A percentile compares a stretch with the other conserved stretches of the same genome.
Conservation (phyloP, 306 rosid species). For the Cucumis melo region DNA sequence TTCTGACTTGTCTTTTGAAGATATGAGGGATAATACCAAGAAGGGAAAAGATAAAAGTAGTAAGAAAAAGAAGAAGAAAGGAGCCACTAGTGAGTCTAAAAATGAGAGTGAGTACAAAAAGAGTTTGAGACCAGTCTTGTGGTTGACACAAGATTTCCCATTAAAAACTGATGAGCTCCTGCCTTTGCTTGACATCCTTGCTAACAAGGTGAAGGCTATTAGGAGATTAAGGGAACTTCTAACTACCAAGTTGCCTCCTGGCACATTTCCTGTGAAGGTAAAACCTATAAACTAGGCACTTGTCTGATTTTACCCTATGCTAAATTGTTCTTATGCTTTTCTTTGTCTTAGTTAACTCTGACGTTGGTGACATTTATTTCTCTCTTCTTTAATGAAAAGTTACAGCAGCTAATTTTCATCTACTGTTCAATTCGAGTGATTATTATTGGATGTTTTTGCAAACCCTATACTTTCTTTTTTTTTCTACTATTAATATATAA, state of each 20-base stretch:
- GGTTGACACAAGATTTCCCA: constrained; percentile 92
- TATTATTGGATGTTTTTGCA: background rate
- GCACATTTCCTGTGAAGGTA: constrained; percentile 96
- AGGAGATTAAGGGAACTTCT: constrained; percentile 91
- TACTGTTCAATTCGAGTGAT: background rate
- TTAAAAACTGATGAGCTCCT: constrained; percentile 91
- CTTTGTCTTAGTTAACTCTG: background rate
- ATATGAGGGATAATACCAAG: constrained; percentile 30
- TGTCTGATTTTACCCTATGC: background rate
- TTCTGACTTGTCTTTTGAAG: constrained; percentile 39
- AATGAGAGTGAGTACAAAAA: constrained; percentile 86
- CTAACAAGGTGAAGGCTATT: constrained; percentile 91
- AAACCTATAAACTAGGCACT: constrained; percentile 1
- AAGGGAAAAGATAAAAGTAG: constrained; percentile 67
- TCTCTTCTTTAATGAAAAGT: background rate
- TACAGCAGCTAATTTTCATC: background rate
- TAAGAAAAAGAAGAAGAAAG: constrained; percentile 84
- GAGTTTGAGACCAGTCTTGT: constrained; percentile 89
- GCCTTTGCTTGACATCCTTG: constrained; percentile 90
- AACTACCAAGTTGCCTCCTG: constrained; percentile 86
- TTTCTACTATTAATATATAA: too few species aligned
- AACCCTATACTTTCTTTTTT: background rate
- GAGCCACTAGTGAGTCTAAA: constrained; percentile 40
- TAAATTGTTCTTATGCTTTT: background rate
- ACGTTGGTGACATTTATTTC: background rate